A percentile compares a stretch with the other conserved stretches of the same genome.
Evolutionary conservation across 495 filamentous ascomycete genomes (phyloP).

Genomic region (Saxophila tyrrhenica): DNA sequence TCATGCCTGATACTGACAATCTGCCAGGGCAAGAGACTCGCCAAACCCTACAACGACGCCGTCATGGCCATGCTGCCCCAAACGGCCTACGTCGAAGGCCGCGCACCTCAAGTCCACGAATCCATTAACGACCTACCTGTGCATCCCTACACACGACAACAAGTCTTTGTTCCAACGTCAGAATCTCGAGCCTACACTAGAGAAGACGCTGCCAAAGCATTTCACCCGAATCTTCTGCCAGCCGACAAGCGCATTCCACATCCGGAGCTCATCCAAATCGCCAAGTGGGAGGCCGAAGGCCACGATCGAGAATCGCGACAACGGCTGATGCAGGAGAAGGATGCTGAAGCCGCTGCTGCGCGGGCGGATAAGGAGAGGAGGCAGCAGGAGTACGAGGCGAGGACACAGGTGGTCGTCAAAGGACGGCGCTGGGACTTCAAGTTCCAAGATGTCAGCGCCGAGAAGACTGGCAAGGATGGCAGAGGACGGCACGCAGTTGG

Average conservation of each 20-base stretch:
- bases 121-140: slow-evolving; percentile 83
- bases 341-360: slow-evolving; percentile 20
- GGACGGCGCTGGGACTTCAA: slow-evolving; percentile 67
- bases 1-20: background rate
- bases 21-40: slow-evolving; percentile 61
- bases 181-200: slow-evolving; percentile 87
- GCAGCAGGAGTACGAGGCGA: slow-evolving; percentile 32
- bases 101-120: slow-evolving; percentile 48
- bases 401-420: slow-evolving; percentile 36
- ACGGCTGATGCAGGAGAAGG: slow-evolving; percentile 27
- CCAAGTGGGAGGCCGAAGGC: slow-evolving; percentile 37
- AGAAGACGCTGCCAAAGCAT: slow-evolving; percentile 76
- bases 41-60: slow-evolving; percentile 61
- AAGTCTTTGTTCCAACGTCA: slow-evolving; percentile 81
- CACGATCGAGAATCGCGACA: slow-evolving; percentile 34
- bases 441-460: slow-evolving; percentile 53
- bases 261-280: slow-evolving; percentile 63
- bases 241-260: slow-evolving; percentile 82
- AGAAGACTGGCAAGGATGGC: slow-evolving; percentile 47
- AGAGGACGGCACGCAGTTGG: slow-evolving; percentile 35
- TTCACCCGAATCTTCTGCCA: slow-evolving; percentile 60
- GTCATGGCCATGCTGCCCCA: slow-evolving; percentile 70
- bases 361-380: slow-evolving; percentile 31
- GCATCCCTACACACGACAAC: slow-evolving; percentile 64
- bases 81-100: slow-evolving; percentile 26